Conservation (phyloP, 768 basidiomycete species). For the Lactarius hatsudake region DNA sequence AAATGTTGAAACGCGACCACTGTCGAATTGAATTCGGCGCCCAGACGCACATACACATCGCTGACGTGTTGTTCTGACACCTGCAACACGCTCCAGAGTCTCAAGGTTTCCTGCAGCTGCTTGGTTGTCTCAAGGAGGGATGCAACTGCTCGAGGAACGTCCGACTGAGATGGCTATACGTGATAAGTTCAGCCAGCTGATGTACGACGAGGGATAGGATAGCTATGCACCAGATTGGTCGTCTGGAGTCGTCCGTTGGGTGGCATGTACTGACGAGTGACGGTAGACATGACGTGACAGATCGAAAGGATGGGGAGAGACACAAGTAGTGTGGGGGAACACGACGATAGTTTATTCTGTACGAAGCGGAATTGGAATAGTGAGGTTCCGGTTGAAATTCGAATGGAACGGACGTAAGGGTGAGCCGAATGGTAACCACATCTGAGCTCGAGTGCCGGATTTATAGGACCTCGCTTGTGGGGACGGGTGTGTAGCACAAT, state of each 20-base stretch:
- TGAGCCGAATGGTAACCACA: constrained; percentile 7
- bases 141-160: constrained; percentile 61
- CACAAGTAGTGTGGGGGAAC: background rate
- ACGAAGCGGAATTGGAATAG: constrained; percentile 15
- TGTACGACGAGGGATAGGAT: background rate
- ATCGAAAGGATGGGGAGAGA: background rate
- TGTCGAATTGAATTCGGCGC: constrained; percentile 83
- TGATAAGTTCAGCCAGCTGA: background rate
- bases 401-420: constrained; percentile 15
- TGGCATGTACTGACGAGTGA: constrained; percentile 22
- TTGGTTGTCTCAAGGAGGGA: constrained; percentile 79
- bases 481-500: constrained; percentile 8
- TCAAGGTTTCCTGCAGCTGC: constrained; percentile 69
- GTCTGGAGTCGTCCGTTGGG: constrained; percentile 26
- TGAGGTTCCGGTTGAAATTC: constrained; percentile 10
- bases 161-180: constrained; percentile 30
- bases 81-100: constrained; percentile 60
- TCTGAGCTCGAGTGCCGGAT: constrained; percentile 1
- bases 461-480: constrained; percentile 23
- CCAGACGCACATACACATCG: constrained; percentile 86
- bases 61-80: constrained; percentile 73
- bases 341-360: background rate
- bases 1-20: constrained; percentile 71
- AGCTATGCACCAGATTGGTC: constrained; percentile 17
- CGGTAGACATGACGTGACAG: constrained; percentile 20